Conservation (phyloP, 495 filamentous ascomycete genomes). For the Recurvomyces mirabilis region DNA sequence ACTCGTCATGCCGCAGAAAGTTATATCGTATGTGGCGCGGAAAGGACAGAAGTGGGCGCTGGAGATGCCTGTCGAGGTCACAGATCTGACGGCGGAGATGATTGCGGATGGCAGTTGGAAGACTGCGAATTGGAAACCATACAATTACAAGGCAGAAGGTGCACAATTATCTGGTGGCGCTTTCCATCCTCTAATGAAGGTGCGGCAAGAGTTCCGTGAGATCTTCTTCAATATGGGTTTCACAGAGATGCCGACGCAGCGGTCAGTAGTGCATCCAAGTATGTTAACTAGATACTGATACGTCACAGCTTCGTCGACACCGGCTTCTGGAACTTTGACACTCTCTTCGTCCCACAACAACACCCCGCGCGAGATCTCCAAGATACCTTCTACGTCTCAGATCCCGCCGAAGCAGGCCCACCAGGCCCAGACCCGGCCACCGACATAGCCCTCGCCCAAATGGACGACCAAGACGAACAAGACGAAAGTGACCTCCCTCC, state of each 20-base stretch:
- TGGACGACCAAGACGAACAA: slow-evolving; percentile 27
- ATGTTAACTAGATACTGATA: background rate
- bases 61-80: slow-evolving; percentile 84
- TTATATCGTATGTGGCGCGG: slow-evolving; percentile 67
- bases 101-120: slow-evolving; percentile 70
- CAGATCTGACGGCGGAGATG: slow-evolving; percentile 92
- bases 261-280: no score
- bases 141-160: slow-evolving; percentile 89
- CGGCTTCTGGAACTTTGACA: slow-evolving; percentile 98
- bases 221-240: slow-evolving; percentile 96
- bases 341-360: slow-evolving; percentile 94
- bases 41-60: slow-evolving; percentile 81
- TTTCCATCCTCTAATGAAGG: slow-evolving; percentile 89
- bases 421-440: slow-evolving; percentile 57
- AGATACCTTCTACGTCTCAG: slow-evolving; percentile 96
- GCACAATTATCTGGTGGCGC: slow-evolving; percentile 64
- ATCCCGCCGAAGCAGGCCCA: slow-evolving; percentile 63
- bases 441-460: slow-evolving; percentile 28
- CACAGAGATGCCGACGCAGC: slow-evolving; percentile 66
- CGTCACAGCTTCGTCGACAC: slow-evolving; percentile 65
- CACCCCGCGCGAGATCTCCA: slow-evolving; percentile 92
- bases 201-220: slow-evolving; percentile 82
- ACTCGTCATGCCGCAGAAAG: slow-evolving; percentile 67
- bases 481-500: slow-evolving; percentile 25
- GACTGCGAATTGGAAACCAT: slow-evolving; percentile 81